Percentiles rank a stretch among this genome's conserved stretches.
Conservation (phyloP, 148 eudicot species). For the Rhododendron molle region DNA sequence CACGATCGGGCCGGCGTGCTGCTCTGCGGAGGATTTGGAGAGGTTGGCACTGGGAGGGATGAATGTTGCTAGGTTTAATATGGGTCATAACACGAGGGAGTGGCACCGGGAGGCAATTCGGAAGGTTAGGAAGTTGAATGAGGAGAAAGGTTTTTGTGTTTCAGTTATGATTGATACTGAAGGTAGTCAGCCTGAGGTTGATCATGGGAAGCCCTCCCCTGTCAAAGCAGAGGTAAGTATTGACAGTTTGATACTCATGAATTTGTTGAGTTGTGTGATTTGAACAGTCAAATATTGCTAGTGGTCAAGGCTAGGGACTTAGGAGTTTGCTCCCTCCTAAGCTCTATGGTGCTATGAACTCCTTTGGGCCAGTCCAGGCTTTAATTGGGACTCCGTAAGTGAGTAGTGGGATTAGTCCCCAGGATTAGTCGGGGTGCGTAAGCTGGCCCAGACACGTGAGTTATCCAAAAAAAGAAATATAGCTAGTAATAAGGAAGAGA, state of each 20-base stretch:
- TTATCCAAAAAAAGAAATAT: not conserved
- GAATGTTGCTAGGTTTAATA: conserved; percentile 52
- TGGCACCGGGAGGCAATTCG: conserved; percentile 42
- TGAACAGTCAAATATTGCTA: not conserved
- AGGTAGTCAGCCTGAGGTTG: conserved; percentile 45
- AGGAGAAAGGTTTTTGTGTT: conserved; percentile 47
- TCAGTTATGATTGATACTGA: conserved; percentile 53
- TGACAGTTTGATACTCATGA: not conserved
- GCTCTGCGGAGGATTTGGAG: conserved; percentile 34
- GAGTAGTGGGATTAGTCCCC: too few species aligned
- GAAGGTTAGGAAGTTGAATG: conserved; percentile 42
- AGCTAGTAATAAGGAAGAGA: not conserved
- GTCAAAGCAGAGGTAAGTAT: conserved; percentile 41
- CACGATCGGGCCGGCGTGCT: conserved; percentile 49
- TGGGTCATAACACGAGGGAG: conserved; percentile 44
- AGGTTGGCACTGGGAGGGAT: conserved; percentile 43
- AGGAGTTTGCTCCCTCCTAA: too few species aligned
- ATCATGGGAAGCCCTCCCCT: conserved; percentile 46
- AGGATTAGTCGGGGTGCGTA: too few species aligned
- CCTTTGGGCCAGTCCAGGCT: too few species aligned
- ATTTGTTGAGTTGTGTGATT: not conserved
- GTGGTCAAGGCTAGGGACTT: too few species aligned
- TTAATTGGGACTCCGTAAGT: too few species aligned
- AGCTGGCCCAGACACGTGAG: too few species aligned
- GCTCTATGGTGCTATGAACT: too few species aligned